Evolutionary conservation across 2,329 filamentous ascomycete species (phyloP), one percentile per base, ranked within the genome.

Genomic region (Arthrobotrys megalospora): DNA sequence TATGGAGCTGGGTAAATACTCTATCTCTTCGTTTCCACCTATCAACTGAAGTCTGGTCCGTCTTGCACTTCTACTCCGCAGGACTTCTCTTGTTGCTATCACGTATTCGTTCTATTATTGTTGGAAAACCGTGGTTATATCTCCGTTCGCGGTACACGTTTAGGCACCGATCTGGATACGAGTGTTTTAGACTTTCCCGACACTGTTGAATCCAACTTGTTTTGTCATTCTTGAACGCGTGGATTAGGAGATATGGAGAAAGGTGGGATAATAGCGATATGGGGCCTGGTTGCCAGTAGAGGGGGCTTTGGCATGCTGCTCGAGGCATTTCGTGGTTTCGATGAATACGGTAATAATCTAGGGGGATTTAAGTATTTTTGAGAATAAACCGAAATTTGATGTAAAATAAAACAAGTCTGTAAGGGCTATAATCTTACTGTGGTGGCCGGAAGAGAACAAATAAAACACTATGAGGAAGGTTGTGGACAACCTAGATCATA

Each of bases 231-330:
- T 58, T 58, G n/a, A 58, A 38, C 1, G 52, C 28, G 5, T 58
- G 52, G n/a, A 38, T 19, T 11, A 58, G 3, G 12, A 58, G 52
- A 14, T 58, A 58, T 21, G 32, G 52, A 12, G 52, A 58, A 1
- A 58, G 6, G 8, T 58, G 52, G 3, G 52, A 58, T 21, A 58
- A 14, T 6, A 58, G 16, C n/a, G 52, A 58, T 36, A 58, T 38
- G 5, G n/a, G 52, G 6, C 52, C 52, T 14, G 52, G 52, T 14
- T 58, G 52, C 52, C 52, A 58, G 34, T 58, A 58, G 1, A 58
- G 6, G 1, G 52, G 52, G 6, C 52, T 58, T 58, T 58, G 52
- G 32, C 52, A 58, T 2, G 28, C 32, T 58, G 16, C 52, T 38
- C 52, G 52, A 14, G 52, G 52, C 52, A 58, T 58, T 38, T 38